A percentile compares a stretch with the other conserved stretches of the same genome.
Conservation (phyloP, 306 rosid species). For the Begonia fuchsioides region DNA sequence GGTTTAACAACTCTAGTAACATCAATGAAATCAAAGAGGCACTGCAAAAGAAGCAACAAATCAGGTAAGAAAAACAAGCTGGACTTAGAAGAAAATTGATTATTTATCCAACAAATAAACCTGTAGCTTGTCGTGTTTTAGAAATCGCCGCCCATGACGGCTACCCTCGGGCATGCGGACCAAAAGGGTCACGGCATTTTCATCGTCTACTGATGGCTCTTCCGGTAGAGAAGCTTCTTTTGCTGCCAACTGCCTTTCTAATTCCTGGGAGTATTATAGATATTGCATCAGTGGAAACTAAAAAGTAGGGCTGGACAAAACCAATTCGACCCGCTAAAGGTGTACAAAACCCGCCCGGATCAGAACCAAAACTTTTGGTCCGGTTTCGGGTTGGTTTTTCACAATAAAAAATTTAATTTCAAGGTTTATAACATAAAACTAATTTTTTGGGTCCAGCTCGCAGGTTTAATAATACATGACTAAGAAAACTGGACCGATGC, state of each 20-base stretch:
- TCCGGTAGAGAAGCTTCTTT: slow-evolving; percentile 68
- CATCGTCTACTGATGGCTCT: slow-evolving; percentile 68
- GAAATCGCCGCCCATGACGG: slow-evolving; percentile 85
- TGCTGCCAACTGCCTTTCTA: slow-evolving; percentile 60
- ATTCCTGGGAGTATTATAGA: slow-evolving; percentile 32
- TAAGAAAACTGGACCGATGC: too few relatives aligned
- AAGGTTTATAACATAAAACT: too few relatives aligned
- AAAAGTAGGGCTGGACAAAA: too few relatives aligned
- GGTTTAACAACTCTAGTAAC: slow-evolving; percentile 67
- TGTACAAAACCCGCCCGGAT: too few relatives aligned
- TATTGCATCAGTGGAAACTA: too few relatives aligned
- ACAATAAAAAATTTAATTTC: too few relatives aligned
- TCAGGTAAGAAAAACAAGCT: slow-evolving; percentile 11
- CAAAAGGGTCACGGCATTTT: slow-evolving; percentile 56
- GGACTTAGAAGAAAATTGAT: not conserved
- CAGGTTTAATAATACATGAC: too few relatives aligned
- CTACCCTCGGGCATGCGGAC: slow-evolving; percentile 96
- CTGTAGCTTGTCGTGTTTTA: slow-evolving; percentile 74
- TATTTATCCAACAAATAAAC: slow-evolving; percentile 16
- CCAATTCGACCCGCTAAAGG: too few relatives aligned
- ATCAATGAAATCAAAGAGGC: slow-evolving; percentile 76
- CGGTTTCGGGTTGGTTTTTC: too few relatives aligned
- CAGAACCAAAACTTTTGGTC: too few relatives aligned
- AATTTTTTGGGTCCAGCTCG: too few relatives aligned
- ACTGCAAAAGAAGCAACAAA: slow-evolving; percentile 33